A percentile compares a stretch with the other conserved stretches of the same genome.
These are phyloP conservation scores for Breviolum minutum DNA, from an alignment of 73 alveolate genomes.

Conservation along the genomic window DNA sequence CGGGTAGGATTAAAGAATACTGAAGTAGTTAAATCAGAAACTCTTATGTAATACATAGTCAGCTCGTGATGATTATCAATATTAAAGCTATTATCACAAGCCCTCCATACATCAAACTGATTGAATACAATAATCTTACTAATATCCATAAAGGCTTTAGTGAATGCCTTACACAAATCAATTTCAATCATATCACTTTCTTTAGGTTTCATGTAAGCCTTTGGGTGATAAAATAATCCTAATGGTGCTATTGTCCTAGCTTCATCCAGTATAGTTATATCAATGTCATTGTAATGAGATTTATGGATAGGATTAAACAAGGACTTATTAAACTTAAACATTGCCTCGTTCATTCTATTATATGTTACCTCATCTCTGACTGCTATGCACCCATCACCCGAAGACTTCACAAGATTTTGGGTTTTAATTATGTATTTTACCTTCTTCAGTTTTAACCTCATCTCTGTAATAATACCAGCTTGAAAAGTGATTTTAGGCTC, in stretches of 20 bases:
- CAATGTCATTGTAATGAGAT: constrained; percentile 8
- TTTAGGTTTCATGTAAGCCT: background rate
- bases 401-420: background rate
- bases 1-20: background rate
- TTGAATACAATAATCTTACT: background rate
- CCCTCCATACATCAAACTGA: constrained; percentile 10
- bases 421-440: background rate
- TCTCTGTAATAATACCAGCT: constrained; percentile 22
- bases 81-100: background rate
- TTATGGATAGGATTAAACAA: constrained; percentile 3
- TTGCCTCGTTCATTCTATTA: constrained; percentile 39
- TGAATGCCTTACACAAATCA: background rate
- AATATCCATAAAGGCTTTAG: background rate
- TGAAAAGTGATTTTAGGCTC: background rate
- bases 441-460: background rate
- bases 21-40: background rate
- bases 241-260: background rate
- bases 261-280: background rate
- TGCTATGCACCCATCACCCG: constrained; percentile 57
- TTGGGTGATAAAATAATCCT: no score
- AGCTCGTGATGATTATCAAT: background rate
- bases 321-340: constrained; percentile 10
- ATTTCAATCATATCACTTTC: background rate
- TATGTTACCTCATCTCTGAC: constrained; percentile 13
- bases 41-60: background rate